phyloP scores from a whole-genome alignment of 306 rosid genomes.

The Vicia sativa region DNA sequence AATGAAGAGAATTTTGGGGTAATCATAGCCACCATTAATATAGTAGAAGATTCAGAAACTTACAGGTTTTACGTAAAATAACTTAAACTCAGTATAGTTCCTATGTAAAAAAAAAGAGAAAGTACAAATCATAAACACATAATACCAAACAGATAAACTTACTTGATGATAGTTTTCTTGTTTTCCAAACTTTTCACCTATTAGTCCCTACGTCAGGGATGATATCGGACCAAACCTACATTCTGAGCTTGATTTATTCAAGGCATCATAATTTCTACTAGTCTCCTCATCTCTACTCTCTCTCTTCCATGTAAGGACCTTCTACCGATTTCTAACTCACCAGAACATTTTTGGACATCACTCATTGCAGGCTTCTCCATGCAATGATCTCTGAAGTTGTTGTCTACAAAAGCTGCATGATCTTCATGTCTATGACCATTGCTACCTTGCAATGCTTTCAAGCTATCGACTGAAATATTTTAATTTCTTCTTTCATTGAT shows the following conservation, averaged over 20 bases:
- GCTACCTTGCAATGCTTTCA: constrained; percentile 44
- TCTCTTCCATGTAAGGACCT: constrained; percentile 36
- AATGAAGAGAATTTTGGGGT: too few relatives aligned
- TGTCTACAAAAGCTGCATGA: constrained; percentile 34
- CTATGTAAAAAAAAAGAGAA: not conserved
- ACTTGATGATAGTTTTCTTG: constrained; percentile 68
- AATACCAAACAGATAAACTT: constrained; percentile 44
- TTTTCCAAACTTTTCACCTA: constrained; percentile 70
- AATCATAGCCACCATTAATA: too few relatives aligned
- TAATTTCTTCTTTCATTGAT: constrained; percentile 39
- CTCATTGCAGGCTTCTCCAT: constrained; percentile 34
- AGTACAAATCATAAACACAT: constrained; percentile 30
- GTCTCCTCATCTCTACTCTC: constrained; percentile 37
- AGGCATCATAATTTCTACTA: constrained; percentile 30
- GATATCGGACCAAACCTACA: constrained; percentile 35
- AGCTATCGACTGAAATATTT: constrained; percentile 42
- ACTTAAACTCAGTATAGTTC: not conserved
- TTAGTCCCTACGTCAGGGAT: constrained; percentile 58
- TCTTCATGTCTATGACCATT: constrained; percentile 35
- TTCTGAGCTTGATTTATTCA: constrained; percentile 40
- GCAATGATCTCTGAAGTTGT: constrained; percentile 41
- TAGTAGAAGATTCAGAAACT: too few relatives aligned
- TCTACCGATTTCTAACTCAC: constrained; percentile 37
- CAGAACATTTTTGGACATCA: constrained; percentile 38
- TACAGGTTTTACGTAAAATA: not conserved